A percentile compares a stretch with the other conserved stretches of the same genome.
Evolutionary conservation across 2,329 filamentous ascomycete genomes (phyloP).

Genomic region (Colletotrichum musicola): DNA sequence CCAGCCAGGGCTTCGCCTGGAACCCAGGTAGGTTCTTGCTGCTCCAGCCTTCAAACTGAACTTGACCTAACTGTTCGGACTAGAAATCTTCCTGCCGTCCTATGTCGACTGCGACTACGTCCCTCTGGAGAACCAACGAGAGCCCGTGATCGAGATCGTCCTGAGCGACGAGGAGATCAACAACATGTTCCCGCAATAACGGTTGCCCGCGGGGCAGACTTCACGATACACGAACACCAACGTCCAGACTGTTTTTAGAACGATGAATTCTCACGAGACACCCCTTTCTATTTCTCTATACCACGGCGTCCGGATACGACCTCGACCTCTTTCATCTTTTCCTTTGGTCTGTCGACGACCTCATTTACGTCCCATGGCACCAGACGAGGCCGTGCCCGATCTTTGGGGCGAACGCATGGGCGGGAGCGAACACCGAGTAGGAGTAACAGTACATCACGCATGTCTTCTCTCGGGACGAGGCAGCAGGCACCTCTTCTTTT

Average conservation of each 20-base stretch:
- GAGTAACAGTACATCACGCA: constrained; percentile 35
- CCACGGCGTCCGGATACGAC: constrained; percentile 38
- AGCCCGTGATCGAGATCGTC: constrained; percentile 82
- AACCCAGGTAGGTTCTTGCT: constrained; percentile 73
- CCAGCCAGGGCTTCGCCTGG: constrained; percentile 85
- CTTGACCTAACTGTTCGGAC: constrained; percentile 26
- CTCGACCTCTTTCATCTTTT: constrained; percentile 20
- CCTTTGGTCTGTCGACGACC: constrained; percentile 21
- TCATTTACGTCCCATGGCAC: constrained; percentile 23
- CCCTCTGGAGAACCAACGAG: constrained; percentile 80
- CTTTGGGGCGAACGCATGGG: constrained; percentile 15
- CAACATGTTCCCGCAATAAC: constrained; percentile 74
- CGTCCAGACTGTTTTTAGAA: constrained; percentile 45
- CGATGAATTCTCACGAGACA: constrained; percentile 41
- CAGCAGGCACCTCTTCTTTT: background rate
- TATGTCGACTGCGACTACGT: constrained; percentile 81
- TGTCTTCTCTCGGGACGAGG: constrained; percentile 17
- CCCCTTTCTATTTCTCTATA: constrained; percentile 32
- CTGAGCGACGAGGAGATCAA: constrained; percentile 83
- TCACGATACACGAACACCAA: constrained; percentile 28
- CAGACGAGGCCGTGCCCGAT: constrained; percentile 28
- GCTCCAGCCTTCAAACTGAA: background rate
- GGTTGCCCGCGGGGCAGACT: constrained; percentile 24
- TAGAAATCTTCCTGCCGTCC: constrained; percentile 85
- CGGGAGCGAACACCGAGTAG: constrained; percentile 21